Conservation (phyloP, 225 moss, liverwort and hornwort genomes). For the Bryum argenteum region DNA sequence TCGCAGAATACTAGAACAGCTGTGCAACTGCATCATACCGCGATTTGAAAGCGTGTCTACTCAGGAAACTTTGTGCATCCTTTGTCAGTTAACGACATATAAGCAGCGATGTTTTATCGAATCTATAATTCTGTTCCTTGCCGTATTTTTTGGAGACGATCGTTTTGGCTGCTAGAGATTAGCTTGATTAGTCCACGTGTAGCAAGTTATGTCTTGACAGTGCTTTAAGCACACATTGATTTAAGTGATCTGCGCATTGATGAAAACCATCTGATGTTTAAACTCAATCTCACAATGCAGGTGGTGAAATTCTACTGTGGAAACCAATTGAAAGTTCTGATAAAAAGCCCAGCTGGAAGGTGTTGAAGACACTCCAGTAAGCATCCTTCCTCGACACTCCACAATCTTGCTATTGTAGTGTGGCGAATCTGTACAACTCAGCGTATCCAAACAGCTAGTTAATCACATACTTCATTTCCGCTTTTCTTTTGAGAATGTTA, state of each 20-base stretch:
- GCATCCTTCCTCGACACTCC: constrained; percentile 11
- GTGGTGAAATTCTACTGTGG: constrained; percentile 88
- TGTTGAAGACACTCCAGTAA: constrained; percentile 81
- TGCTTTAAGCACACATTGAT: not conserved
- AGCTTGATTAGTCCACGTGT: not conserved
- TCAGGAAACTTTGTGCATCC: not conserved
- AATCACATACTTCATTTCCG: not conserved
- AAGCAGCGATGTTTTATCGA: not conserved
- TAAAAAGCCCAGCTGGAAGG: constrained; percentile 69
- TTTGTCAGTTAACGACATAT: not conserved
- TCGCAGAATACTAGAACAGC: not conserved
- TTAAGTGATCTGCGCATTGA: not conserved
- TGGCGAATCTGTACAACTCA: not conserved
- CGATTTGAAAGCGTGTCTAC: not conserved
- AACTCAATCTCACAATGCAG: constrained; percentile 32
- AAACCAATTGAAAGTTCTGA: constrained; percentile 53
- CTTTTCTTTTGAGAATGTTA: not conserved
- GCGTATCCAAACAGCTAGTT: not conserved
- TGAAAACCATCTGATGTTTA: not conserved
- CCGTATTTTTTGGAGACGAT: constrained; percentile 3
- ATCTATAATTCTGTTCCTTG: not conserved
- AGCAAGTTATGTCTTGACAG: not conserved
- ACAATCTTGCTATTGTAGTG: not conserved
- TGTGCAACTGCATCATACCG: not conserved
- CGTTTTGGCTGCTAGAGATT: not conserved